Evolutionary conservation across 2,329 filamentous ascomycete genomes (phyloP).

Genomic region (Aspergillus sp.): DNA sequence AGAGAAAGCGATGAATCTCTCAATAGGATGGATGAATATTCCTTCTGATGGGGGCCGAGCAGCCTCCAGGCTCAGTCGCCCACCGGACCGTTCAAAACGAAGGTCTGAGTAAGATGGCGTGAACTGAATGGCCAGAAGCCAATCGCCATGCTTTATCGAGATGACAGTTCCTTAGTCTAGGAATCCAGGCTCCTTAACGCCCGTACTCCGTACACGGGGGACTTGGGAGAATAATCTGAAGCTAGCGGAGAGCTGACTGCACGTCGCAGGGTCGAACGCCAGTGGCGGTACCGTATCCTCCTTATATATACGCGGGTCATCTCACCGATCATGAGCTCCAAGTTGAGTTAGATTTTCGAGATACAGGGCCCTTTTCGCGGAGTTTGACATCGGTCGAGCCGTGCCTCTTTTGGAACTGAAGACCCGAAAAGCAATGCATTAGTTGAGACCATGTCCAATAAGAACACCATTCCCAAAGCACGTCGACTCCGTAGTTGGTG

Average conservation of each 20-base stretch:
- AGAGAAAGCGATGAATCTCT: neutral
- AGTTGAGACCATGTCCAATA: too few species aligned
- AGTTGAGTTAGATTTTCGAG: neutral
- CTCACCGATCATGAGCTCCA: neutral
- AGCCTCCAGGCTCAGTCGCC: neutral
- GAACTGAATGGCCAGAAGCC: neutral
- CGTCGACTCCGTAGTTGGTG: neutral
- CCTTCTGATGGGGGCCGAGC: conserved; percentile 2
- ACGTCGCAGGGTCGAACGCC: neutral
- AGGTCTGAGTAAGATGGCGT: neutral
- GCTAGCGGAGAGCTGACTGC: neutral
- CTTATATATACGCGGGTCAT: neutral
- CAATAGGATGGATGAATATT: neutral
- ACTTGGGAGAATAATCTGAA: neutral
- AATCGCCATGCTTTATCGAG: neutral
- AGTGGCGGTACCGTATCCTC: neutral
- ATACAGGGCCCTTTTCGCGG: neutral
- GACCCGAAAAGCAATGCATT: neutral
- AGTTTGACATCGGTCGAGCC: neutral
- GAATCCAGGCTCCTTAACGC: neutral
- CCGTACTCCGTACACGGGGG: neutral
- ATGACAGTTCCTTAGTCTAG: neutral
- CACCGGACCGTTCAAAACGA: neutral
- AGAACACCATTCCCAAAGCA: neutral
- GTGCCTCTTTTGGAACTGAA: neutral